Evolutionary conservation across 345 rosid species (phyloP).

Genomic region (Reutealis trisperma): DNA sequence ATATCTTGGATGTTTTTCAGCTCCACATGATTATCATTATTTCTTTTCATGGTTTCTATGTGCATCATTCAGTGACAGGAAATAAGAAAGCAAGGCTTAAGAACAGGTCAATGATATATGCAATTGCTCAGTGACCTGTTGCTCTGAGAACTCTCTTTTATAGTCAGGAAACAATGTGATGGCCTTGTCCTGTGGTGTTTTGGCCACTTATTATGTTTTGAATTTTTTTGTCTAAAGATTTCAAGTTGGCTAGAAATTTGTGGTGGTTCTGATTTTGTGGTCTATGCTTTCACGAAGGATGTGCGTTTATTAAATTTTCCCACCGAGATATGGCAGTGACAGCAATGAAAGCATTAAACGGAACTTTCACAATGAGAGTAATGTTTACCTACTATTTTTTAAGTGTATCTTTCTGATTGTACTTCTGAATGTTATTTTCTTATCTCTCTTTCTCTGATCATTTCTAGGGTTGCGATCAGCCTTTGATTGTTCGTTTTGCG

Average conservation of each 20-base stretch:
- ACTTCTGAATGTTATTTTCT: conserved; percentile 16
- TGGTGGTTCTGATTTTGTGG: conserved; percentile 25
- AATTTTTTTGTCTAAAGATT: neutral
- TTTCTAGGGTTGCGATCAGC: conserved; percentile 80
- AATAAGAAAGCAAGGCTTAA: neutral
- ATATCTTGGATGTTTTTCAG: neutral
- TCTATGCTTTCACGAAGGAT: conserved; percentile 54
- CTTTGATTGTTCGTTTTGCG: conserved; percentile 75
- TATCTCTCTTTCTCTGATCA: conserved; percentile 9
- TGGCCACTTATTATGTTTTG: neutral
- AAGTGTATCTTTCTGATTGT: conserved; percentile 9
- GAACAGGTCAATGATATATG: neutral
- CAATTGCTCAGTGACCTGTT: neutral
- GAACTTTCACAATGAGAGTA: conserved; percentile 75
- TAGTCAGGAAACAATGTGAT: neutral
- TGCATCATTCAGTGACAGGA: neutral
- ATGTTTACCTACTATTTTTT: conserved; percentile 23
- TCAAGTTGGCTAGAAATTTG: neutral
- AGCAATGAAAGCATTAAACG: conserved; percentile 76
- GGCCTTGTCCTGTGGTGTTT: neutral
- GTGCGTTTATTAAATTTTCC: conserved; percentile 74
- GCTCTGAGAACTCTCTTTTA: neutral
- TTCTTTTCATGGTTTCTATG: neutral
- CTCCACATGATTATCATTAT: neutral
- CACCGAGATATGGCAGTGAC: conserved; percentile 80